Conservation (phyloP, 108 stramenopile species). For the Phaeodactylum tricornutum region DNA sequence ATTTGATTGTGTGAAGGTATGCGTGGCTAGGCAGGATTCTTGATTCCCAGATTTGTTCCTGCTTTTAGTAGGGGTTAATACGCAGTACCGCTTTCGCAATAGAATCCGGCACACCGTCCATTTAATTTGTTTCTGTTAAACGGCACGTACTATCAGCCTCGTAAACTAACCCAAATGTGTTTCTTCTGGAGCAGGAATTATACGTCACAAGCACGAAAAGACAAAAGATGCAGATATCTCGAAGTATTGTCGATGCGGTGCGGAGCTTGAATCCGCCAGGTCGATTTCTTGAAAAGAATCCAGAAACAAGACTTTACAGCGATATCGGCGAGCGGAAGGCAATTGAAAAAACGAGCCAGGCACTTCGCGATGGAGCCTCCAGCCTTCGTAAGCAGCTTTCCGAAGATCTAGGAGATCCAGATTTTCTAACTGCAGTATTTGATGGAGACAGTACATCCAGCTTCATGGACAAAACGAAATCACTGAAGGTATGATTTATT, state of each 20-base stretch:
- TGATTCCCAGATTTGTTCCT: not conserved
- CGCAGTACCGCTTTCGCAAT: not conserved
- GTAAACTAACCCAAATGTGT: too few species aligned
- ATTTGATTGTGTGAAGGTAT: not conserved
- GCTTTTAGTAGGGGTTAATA: not conserved
- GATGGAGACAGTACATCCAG: conserved; percentile 8
- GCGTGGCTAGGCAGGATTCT: not conserved
- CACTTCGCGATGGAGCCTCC: conserved; percentile 67
- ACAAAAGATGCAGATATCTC: conserved; percentile 70
- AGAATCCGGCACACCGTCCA: not conserved
- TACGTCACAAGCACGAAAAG: conserved; percentile 68
- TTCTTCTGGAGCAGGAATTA: conserved; percentile 32
- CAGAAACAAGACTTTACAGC: conserved; percentile 31
- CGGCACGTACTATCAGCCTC: not conserved
- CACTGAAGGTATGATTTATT: too few species aligned
- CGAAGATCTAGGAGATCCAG: conserved; percentile 51
- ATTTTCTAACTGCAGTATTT: conserved; percentile 49
- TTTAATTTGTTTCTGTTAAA: not conserved
- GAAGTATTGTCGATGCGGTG: conserved; percentile 71
- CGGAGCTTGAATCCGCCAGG: conserved; percentile 51
- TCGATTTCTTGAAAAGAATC: conserved; percentile 65
- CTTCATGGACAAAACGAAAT: too few species aligned
- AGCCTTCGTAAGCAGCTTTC: conserved; percentile 53
- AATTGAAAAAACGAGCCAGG: conserved; percentile 67
- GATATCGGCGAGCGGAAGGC: conserved; percentile 70